These are phyloP conservation scores for Laetiporus sulphureus DNA, from an alignment of 1,284 basidiomycete species.

Conservation along the genomic window DNA sequence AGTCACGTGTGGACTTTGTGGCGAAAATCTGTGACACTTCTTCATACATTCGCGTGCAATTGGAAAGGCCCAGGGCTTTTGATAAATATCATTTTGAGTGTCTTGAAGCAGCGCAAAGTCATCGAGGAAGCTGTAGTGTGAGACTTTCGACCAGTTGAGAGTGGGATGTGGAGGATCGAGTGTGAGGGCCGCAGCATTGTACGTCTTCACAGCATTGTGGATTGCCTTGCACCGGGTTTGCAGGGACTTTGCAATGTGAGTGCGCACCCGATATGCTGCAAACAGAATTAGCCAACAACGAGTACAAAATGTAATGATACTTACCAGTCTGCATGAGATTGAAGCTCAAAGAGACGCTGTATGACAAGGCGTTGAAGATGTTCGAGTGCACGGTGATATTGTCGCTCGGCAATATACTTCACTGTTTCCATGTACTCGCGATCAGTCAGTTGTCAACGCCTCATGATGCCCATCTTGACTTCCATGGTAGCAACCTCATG, in stretches of 20 bases:
- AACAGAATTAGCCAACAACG: not conserved
- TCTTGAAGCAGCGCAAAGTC: constrained; percentile 31
- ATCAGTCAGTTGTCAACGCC: constrained; percentile 16
- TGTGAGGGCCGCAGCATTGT: constrained; percentile 19
- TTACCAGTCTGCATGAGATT: constrained; percentile 22
- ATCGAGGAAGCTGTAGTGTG: constrained; percentile 26
- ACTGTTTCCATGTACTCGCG: constrained; percentile 10
- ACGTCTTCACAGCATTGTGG: constrained; percentile 15
- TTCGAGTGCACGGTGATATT: constrained; percentile 21
- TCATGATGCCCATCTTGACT: constrained; percentile 12
- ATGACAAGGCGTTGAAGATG: constrained; percentile 25
- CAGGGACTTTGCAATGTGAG: constrained; percentile 20
- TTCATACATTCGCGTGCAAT: constrained; percentile 21
- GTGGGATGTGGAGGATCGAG: constrained; percentile 20
- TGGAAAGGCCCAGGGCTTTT: constrained; percentile 25
- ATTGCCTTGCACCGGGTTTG: constrained; percentile 18
- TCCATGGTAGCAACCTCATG: constrained; percentile 15
- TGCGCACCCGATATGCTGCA: constrained; percentile 19
- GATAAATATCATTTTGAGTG: constrained; percentile 21
- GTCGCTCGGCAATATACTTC: constrained; percentile 12
- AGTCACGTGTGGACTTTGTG: too few relatives aligned
- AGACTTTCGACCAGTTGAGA: constrained; percentile 23
- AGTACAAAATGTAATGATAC: not conserved
- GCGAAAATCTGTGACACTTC: too few relatives aligned
- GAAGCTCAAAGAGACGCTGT: constrained; percentile 25